Percentiles rank a stretch among this genome's conserved stretches.
phyloP scores from a whole-genome alignment of 225 moss, liverwort and hornwort species.

The Takakia lepidozioides region DNA sequence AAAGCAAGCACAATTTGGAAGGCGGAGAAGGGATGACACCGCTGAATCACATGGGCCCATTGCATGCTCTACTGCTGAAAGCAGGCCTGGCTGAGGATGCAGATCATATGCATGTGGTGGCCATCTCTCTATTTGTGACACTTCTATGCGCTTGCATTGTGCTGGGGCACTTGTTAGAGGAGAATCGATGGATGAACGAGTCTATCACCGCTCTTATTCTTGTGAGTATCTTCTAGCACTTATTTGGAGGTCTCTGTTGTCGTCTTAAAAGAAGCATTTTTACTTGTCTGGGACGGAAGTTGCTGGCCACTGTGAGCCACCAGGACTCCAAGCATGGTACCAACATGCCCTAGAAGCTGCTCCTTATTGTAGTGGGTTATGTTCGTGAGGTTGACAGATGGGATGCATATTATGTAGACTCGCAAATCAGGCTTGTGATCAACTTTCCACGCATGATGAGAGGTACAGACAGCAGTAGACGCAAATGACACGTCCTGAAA shows the following conservation, averaged over 20 bases:
- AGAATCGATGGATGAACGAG: slow-evolving; percentile 71
- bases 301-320: too few species aligned
- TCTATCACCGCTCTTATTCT: slow-evolving; percentile 68
- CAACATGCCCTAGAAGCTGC: too few species aligned
- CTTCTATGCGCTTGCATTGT: slow-evolving; percentile 77
- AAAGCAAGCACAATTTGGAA: too few species aligned
- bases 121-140: slow-evolving; percentile 63
- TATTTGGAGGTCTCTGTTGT: not conserved
- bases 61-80: slow-evolving; percentile 18
- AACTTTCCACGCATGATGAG: too few species aligned
- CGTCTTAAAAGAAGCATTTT: not conserved
- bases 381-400: not conserved
- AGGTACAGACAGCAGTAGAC: too few species aligned
- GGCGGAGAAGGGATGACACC: too few species aligned
- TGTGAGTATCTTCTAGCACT: slow-evolving; percentile 8
- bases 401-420: not conserved
- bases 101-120: slow-evolving; percentile 66
- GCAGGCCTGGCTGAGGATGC: slow-evolving; percentile 16
- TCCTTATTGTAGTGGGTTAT: too few species aligned
- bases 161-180: slow-evolving; percentile 73
- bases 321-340: too few species aligned
- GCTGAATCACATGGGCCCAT: slow-evolving; percentile 10
- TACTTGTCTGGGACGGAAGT: not conserved
- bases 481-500: too few species aligned
- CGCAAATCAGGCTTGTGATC: too few species aligned